phyloP scores from a whole-genome alignment of 371 early-diverging fungal species.

The Syncephalastrum racemosum region DNA sequence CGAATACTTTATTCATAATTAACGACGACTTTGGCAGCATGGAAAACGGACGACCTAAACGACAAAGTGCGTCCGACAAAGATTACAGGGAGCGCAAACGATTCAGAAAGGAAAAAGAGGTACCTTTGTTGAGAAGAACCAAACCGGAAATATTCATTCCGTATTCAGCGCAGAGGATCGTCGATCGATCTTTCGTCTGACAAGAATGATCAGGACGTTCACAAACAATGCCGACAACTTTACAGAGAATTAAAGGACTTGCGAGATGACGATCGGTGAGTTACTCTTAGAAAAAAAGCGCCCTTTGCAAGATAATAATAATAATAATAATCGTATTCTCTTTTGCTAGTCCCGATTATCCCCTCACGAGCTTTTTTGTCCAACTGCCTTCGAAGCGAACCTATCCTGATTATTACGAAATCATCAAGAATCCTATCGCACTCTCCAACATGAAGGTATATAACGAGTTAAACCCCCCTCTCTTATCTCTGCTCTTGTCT shows the following conservation, averaged over 20 bases:
- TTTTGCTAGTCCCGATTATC: constrained; percentile 34
- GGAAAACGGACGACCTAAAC: constrained; percentile 18
- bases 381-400: constrained; percentile 74
- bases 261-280: constrained; percentile 44
- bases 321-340: too few species aligned
- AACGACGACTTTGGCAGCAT: neutral
- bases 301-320: too few species aligned
- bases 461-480: neutral
- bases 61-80: constrained; percentile 23
- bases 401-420: constrained; percentile 90
- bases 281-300: neutral
- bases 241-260: constrained; percentile 29
- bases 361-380: constrained; percentile 66
- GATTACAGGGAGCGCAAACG: constrained; percentile 28
- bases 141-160: neutral
- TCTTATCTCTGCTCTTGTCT: neutral
- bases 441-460: constrained; percentile 63
- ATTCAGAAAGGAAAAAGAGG: constrained; percentile 18
- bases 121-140: neutral
- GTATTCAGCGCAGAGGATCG: neutral
- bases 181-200: neutral
- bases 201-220: constrained; percentile 6
- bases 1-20: too few species aligned
- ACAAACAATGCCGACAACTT: constrained; percentile 20
- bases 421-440: constrained; percentile 85